Evolutionary conservation across 148 eudicot genomes (phyloP).

Genomic region (Cornus suecica): DNA sequence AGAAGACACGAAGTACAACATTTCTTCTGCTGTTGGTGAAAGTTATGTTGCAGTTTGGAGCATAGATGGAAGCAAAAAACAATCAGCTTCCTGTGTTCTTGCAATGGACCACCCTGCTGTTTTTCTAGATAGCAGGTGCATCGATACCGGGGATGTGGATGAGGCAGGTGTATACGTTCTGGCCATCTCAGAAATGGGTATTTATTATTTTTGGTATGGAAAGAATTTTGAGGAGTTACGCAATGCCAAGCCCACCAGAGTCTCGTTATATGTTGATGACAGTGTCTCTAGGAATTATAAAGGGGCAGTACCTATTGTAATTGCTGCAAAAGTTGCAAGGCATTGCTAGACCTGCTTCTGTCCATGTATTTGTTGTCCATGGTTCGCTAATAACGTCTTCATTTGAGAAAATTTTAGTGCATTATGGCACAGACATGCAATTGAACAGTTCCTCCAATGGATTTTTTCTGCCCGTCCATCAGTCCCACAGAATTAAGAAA

Average conservation of each 20-base stretch:
- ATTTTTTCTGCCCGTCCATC: too few relatives aligned
- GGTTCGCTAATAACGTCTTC: constrained; percentile 77
- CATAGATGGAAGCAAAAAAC: constrained; percentile 73
- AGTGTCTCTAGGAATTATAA: constrained; percentile 38
- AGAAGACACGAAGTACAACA: constrained; percentile 68
- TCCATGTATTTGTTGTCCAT: constrained; percentile 64
- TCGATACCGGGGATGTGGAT: constrained; percentile 42
- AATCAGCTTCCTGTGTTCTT: constrained; percentile 69
- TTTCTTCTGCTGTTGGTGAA: constrained; percentile 84
- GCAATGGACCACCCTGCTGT: constrained; percentile 96
- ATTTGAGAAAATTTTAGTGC: constrained; percentile 74
- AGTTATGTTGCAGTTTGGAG: constrained; percentile 88
- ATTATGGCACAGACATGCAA: constrained; percentile 52
- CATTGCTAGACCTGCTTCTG: constrained; percentile 41
- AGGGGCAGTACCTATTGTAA: constrained; percentile 53
- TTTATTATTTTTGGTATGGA: constrained; percentile 84
- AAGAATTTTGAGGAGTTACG: constrained; percentile 57
- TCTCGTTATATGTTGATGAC: constrained; percentile 45
- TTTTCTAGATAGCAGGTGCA: constrained; percentile 54
- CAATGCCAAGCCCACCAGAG: constrained; percentile 65
- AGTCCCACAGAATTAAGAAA: too few relatives aligned
- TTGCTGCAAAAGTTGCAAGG: constrained; percentile 69
- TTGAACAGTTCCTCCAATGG: constrained; percentile 16
- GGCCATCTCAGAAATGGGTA: constrained; percentile 85
- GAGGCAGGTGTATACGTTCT: constrained; percentile 52